Evolutionary conservation across 345 rosid genomes (phyloP).

Genomic region (Adansonia digitata): DNA sequence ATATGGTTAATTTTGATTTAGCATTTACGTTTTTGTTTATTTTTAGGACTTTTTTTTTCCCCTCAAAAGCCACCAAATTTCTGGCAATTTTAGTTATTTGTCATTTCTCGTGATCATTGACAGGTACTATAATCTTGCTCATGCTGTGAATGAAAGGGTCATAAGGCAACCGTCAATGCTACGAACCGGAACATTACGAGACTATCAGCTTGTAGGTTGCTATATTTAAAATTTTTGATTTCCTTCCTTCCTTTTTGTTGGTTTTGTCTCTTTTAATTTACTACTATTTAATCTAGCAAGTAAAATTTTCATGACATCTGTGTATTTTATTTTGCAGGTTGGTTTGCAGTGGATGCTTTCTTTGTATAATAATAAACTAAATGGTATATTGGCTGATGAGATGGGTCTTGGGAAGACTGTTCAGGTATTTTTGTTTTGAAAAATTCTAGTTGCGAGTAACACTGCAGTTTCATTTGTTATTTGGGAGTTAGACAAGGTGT

Average conservation of each 20-base stretch:
- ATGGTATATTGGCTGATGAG: constrained; percentile 99
- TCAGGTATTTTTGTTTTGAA: constrained; percentile 47
- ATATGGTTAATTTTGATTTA: background rate
- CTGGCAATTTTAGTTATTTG: constrained; percentile 9
- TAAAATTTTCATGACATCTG: constrained; percentile 7
- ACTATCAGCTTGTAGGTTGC: constrained; percentile 94
- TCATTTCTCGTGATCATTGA: constrained; percentile 8
- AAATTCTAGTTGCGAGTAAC: background rate
- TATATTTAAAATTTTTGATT: constrained; percentile 9
- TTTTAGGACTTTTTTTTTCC: background rate
- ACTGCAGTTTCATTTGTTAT: constrained; percentile 4
- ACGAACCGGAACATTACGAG: constrained; percentile 89
- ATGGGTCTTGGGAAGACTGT: constrained; percentile 99
- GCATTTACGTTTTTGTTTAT: constrained; percentile 1
- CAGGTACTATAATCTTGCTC: constrained; percentile 97
- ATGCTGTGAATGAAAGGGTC: constrained; percentile 95
- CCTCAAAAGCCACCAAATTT: background rate
- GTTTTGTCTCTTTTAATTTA: background rate
- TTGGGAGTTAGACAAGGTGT: background rate
- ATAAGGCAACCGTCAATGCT: constrained; percentile 92
- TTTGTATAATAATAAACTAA: constrained; percentile 91
- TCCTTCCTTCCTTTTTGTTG: constrained; percentile 2
- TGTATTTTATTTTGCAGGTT: constrained; percentile 49
- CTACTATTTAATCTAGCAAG: background rate
- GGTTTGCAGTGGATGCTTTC: constrained; percentile 99